A percentile compares a stretch with the other conserved stretches of the same genome.
These are phyloP conservation scores for Auricularia sp. DNA, from an alignment of 768 basidiomycete genomes.

Conservation along the genomic window DNA sequence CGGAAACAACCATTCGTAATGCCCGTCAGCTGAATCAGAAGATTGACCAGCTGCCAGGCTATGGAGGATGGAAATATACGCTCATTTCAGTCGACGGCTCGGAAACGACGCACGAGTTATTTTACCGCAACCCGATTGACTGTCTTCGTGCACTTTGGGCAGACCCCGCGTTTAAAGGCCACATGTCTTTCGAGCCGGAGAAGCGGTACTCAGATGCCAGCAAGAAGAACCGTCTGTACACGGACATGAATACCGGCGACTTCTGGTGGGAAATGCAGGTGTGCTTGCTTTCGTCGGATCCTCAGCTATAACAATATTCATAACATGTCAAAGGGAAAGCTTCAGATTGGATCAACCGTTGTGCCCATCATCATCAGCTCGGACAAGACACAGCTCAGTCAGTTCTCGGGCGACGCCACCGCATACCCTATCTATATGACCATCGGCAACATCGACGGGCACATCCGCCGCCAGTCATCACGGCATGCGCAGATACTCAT, in stretches of 20 bases:
- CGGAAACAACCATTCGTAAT: not conserved
- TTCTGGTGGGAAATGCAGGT: slow-evolving; percentile 12
- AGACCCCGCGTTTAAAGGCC: slow-evolving; percentile 3
- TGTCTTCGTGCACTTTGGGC: slow-evolving; percentile 7
- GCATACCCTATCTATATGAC: slow-evolving; percentile 39
- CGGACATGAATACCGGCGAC: slow-evolving; percentile 10
- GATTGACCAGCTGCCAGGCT: not conserved
- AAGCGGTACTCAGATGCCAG: slow-evolving; percentile 5
- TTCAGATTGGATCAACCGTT: slow-evolving; percentile 10
- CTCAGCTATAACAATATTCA: not conserved
- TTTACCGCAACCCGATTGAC: slow-evolving; percentile 7
- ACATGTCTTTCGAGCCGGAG: slow-evolving; percentile 8
- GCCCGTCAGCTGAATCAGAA: not conserved
- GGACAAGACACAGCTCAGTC: slow-evolving; percentile 15
- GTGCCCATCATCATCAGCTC: slow-evolving; percentile 14
- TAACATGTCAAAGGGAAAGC: not conserved
- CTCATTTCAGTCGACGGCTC: not conserved
- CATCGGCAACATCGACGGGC: slow-evolving; percentile 33
- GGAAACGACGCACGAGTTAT: slow-evolving; percentile 13
- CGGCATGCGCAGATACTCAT: slow-evolving; percentile 26
- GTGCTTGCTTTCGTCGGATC: not conserved
- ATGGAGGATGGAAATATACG: not conserved
- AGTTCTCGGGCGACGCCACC: slow-evolving; percentile 20
- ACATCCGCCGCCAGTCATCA: slow-evolving; percentile 28
- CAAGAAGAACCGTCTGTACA: slow-evolving; percentile 4